phyloP scores from a whole-genome alignment of 768 basidiomycete genomes.

The Kwoniella bestiolae region DNA sequence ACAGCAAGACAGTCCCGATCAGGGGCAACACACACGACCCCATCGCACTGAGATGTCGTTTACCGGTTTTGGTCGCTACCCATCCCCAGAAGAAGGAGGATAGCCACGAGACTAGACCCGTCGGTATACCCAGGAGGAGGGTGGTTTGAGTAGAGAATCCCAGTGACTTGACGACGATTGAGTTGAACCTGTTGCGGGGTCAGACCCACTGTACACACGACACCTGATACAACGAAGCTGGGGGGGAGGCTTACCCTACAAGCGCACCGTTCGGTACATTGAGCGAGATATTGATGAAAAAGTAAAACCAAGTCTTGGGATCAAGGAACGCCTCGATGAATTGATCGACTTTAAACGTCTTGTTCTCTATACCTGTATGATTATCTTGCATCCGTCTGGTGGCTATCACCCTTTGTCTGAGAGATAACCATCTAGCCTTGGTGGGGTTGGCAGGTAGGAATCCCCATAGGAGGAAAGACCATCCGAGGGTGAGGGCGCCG shows the following conservation, averaged over 20 bases:
- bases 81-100: conserved; percentile 32
- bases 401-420: conserved; percentile 37
- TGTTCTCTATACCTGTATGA: conserved; percentile 42
- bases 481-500: conserved; percentile 38
- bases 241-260: neutral
- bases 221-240: no score
- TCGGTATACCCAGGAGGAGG: conserved; percentile 37
- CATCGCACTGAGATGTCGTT: conserved; percentile 26
- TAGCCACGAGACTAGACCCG: conserved; percentile 42
- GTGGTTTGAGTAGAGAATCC: conserved; percentile 30
- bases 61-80: conserved; percentile 30
- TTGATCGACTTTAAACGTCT: conserved; percentile 37
- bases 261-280: conserved; percentile 39
- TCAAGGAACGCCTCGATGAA: conserved; percentile 34
- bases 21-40: conserved; percentile 33
- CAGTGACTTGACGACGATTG: conserved; percentile 22
- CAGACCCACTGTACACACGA: no score
- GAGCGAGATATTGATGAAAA: conserved; percentile 36
- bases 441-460: conserved; percentile 38
- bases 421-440: conserved; percentile 38
- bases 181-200: conserved; percentile 26
- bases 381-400: conserved; percentile 25
- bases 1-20: conserved; percentile 37
- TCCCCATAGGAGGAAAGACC: conserved; percentile 25
- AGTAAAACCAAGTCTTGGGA: conserved; percentile 40